phyloP scores from a whole-genome alignment of 2,329 filamentous ascomycete species.

The Allantophomopsis cytisporea region DNA sequence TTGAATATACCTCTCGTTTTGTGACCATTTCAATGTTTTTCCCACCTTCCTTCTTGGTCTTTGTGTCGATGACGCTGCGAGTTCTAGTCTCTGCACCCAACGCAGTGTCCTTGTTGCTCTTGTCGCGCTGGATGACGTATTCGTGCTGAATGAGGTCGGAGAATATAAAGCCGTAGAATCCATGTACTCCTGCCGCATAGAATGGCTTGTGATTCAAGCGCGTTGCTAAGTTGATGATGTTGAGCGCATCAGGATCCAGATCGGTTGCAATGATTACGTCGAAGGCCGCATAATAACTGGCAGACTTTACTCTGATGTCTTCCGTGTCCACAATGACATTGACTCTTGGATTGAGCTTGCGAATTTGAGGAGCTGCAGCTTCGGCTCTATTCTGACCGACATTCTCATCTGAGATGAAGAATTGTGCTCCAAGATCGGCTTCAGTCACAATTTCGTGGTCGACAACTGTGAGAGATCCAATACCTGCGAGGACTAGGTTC shows the following conservation, averaged over 20 bases:
- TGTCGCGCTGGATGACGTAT: conserved; percentile 76
- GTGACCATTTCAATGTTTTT: conserved; percentile 77
- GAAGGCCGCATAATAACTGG: conserved; percentile 65
- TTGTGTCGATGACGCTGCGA: conserved; percentile 58
- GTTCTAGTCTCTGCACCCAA: conserved; percentile 60
- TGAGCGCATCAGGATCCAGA: conserved; percentile 60
- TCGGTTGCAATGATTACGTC: conserved; percentile 87
- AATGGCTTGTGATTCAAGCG: conserved; percentile 68
- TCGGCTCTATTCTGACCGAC: conserved; percentile 76
- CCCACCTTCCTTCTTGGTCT: conserved; percentile 53
- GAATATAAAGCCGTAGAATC: conserved; percentile 91
- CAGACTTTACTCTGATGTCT: conserved; percentile 52
- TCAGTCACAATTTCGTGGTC: conserved; percentile 66
- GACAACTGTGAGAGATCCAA: conserved; percentile 78
- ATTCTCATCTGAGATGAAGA: conserved; percentile 60
- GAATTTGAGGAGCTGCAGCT: conserved; percentile 64
- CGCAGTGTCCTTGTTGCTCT: conserved; percentile 57
- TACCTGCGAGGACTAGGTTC: conserved; percentile 88
- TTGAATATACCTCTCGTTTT: conserved; percentile 83
- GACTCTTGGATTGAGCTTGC: conserved; percentile 83
- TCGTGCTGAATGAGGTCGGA: conserved; percentile 84
- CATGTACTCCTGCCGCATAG: conserved; percentile 78
- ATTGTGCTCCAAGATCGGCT: conserved; percentile 68
- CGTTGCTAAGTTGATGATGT: conserved; percentile 74
- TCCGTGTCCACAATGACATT: conserved; percentile 56